Evolutionary conservation across 768 basidiomycete genomes (phyloP).

Genomic region (Porphyrellus cyaneotinctus): DNA sequence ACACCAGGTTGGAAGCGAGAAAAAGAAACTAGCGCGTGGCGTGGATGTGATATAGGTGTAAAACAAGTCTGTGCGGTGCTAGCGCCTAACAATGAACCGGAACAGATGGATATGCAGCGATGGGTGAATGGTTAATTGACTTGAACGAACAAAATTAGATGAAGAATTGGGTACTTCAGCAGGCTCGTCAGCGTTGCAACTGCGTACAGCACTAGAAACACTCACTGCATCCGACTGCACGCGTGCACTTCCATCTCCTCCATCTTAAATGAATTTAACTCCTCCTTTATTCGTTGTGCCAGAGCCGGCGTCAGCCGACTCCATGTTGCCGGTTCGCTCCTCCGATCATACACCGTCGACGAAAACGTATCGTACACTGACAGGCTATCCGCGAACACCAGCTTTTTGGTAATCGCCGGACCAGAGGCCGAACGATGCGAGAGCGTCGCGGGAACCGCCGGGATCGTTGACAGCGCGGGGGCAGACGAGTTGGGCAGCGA

Average conservation of each 20-base stretch:
- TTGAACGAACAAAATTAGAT: slow-evolving; percentile 47
- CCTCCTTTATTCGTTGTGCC: slow-evolving; percentile 96
- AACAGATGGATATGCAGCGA: slow-evolving; percentile 27
- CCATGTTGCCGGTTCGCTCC: slow-evolving; percentile 96
- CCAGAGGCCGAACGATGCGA: slow-evolving; percentile 72
- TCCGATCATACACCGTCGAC: slow-evolving; percentile 83
- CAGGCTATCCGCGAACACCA: slow-evolving; percentile 88
- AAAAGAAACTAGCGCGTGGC: slow-evolving; percentile 17
- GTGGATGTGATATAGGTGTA: slow-evolving; percentile 21
- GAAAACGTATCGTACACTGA: slow-evolving; percentile 98
- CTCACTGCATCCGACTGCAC: slow-evolving; percentile 85
- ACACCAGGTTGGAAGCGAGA: slow-evolving; percentile 21
- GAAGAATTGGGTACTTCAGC: slow-evolving; percentile 78
- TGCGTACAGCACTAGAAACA: slow-evolving; percentile 15
- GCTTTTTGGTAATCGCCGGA: slow-evolving; percentile 66
- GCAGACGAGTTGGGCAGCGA: slow-evolving; percentile 87
- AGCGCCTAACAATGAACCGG: slow-evolving; percentile 24
- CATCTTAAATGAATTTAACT: slow-evolving; percentile 98
- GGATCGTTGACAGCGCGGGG: slow-evolving; percentile 69
- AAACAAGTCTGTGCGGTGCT: slow-evolving; percentile 24
- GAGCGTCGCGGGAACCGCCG: slow-evolving; percentile 45
- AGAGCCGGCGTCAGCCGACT: slow-evolving; percentile 91
- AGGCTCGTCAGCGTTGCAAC: neutral
- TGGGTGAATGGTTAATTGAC: slow-evolving; percentile 15
- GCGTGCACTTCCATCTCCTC: slow-evolving; percentile 99